Evolutionary conservation across 208 protist genomes (phyloP).

Genomic region (Trypanosomatidae sp.): DNA sequence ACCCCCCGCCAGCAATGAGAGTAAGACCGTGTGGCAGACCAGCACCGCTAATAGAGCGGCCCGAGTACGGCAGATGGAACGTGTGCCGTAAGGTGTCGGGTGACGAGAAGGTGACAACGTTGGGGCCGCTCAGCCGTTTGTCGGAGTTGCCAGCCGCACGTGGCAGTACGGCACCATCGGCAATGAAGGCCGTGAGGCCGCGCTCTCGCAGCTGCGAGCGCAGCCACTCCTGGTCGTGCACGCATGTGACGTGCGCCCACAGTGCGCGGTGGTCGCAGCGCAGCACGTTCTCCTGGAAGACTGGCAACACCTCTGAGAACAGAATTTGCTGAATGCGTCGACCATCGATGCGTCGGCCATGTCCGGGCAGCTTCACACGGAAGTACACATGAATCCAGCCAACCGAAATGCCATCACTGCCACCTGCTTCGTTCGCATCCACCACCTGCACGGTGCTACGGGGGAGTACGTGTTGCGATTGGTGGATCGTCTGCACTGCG

Average conservation of each 20-base stretch:
- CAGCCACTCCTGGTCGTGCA: constrained; percentile 91
- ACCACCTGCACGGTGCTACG: constrained; percentile 74
- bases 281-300: constrained; percentile 33
- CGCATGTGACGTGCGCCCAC: constrained; percentile 64
- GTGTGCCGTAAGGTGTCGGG: constrained; percentile 58
- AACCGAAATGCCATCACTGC: neutral
- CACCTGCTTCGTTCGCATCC: constrained; percentile 2
- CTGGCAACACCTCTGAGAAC: constrained; percentile 37
- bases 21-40: constrained; percentile 91
- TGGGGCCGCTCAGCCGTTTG: constrained; percentile 52
- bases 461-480: constrained; percentile 87
- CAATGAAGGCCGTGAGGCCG: constrained; percentile 89
- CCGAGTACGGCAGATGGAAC: constrained; percentile 77
- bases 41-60: constrained; percentile 75
- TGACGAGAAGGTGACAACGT: constrained; percentile 74
- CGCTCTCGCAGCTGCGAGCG: constrained; percentile 42
- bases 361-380: constrained; percentile 90
- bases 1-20: constrained; percentile 95
- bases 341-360: constrained; percentile 71
- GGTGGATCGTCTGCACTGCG: constrained; percentile 72
- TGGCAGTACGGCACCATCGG: constrained; percentile 91
- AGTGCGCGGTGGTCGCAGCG: constrained; percentile 32
- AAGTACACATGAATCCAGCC: constrained; percentile 55
- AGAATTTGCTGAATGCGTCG: constrained; percentile 50
- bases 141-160: constrained; percentile 83